Evolutionary conservation across 345 rosid species (phyloP).

Genomic region (Erysimum cheiranthoides): DNA sequence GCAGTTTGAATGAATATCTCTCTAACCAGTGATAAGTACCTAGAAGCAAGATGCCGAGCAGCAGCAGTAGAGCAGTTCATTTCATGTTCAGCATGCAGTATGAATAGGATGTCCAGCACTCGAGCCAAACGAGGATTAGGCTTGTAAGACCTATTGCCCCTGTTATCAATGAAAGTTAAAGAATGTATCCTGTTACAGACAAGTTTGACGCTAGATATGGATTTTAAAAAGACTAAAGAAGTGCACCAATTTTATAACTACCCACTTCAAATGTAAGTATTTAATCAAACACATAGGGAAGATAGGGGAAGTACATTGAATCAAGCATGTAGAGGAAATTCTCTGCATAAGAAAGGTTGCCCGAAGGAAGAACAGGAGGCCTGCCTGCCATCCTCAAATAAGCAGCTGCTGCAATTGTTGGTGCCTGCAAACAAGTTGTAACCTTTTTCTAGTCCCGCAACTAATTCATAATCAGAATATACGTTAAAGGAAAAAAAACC

Average conservation of each 20-base stretch:
- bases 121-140: slow-evolving; percentile 91
- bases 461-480: neutral
- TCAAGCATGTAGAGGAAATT: slow-evolving; percentile 94
- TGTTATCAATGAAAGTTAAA: slow-evolving; percentile 40
- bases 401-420: slow-evolving; percentile 94
- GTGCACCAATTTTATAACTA: neutral
- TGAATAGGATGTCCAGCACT: slow-evolving; percentile 81
- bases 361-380: slow-evolving; percentile 90
- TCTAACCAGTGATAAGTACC: slow-evolving; percentile 50
- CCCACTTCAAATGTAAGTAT: neutral
- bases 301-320: slow-evolving; percentile 63
- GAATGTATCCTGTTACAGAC: slow-evolving; percentile 8
- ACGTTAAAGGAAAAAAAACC: slow-evolving; percentile 19
- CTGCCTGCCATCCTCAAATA: slow-evolving; percentile 93
- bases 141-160: slow-evolving; percentile 81
- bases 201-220: neutral
- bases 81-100: slow-evolving; percentile 95
- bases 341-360: slow-evolving; percentile 81
- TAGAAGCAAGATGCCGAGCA: slow-evolving; percentile 93
- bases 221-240: slow-evolving; percentile 12
- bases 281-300: slow-evolving; percentile 3
- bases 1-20: slow-evolving; percentile 16
- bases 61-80: slow-evolving; percentile 96
- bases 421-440: slow-evolving; percentile 54
- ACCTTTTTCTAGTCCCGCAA: neutral